Evolutionary conservation across 768 basidiomycete genomes (phyloP).

Genomic region (Cystofilobasidium macerans): DNA sequence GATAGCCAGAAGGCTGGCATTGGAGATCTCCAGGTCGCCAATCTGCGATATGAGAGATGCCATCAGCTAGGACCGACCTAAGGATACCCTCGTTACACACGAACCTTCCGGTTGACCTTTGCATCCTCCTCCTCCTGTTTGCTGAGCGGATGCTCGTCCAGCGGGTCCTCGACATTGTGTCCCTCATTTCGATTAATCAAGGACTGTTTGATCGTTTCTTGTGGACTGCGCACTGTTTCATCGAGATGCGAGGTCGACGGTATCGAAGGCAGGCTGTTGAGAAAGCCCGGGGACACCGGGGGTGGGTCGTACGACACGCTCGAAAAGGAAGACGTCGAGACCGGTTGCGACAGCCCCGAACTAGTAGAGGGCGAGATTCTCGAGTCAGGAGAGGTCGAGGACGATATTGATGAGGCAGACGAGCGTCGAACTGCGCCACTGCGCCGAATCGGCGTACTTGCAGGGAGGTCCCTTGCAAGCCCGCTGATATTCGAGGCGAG

Average conservation of each 20-base stretch:
- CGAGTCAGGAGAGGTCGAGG: not conserved
- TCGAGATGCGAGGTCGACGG: not conserved
- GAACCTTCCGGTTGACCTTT: conserved; percentile 22
- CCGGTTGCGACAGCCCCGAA: not conserved
- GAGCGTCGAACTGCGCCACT: not conserved
- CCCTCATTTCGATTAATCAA: not conserved
- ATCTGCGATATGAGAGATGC: conserved; percentile 1
- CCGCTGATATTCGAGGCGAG: not conserved
- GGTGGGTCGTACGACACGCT: not conserved
- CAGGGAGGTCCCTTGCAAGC: too few relatives aligned
- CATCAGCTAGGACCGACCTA: too few relatives aligned
- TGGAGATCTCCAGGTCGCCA: conserved; percentile 26
- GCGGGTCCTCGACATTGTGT: not conserved
- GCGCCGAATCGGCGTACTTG: too few relatives aligned
- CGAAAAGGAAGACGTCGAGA: not conserved
- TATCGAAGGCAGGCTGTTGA: not conserved
- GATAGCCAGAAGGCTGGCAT: conserved; percentile 20
- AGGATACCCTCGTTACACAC: too few relatives aligned
- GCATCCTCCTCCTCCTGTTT: conserved; percentile 23
- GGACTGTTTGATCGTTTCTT: not conserved
- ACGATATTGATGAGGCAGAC: not conserved
- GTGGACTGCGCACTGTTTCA: not conserved
- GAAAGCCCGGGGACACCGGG: not conserved
- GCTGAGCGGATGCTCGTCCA: not conserved
- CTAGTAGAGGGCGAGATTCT: not conserved